phyloP scores from a whole-genome alignment of 1,284 basidiomycete species.

The Coniferiporia sulphurascens region DNA sequence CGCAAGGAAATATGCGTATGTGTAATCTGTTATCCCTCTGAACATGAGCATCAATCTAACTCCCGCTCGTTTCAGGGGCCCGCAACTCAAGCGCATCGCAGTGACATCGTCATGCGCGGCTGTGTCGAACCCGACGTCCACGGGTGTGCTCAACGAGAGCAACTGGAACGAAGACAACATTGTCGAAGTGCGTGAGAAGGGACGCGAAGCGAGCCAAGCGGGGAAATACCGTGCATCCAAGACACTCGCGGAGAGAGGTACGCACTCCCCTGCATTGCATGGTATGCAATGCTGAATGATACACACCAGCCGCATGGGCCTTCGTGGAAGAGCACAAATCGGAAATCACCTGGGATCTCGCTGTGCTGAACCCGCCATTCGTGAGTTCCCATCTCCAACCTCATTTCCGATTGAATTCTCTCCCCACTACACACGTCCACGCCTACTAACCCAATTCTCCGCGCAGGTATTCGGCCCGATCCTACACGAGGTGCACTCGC shows the following conservation, averaged over 20 bases:
- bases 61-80: conserved; percentile 1
- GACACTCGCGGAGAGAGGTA: conserved; percentile 16
- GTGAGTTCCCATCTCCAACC: background rate
- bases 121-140: background rate
- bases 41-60: background rate
- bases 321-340: conserved; percentile 19
- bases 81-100: conserved; percentile 15
- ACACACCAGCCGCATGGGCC: conserved; percentile 21
- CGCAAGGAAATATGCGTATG: conserved; percentile 16
- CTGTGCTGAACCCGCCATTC: conserved; percentile 18
- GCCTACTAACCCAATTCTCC: background rate
- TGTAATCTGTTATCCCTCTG: background rate
- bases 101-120: conserved; percentile 16
- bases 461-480: conserved; percentile 11
- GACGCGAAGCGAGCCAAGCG: conserved; percentile 1
- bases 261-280: background rate
- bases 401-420: background rate
- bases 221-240: conserved; percentile 18
- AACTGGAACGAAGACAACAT: conserved; percentile 18
- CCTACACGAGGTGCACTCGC: conserved; percentile 13
- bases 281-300: background rate
- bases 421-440: too few relatives aligned
- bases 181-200: conserved; percentile 8
- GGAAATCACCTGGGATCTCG: conserved; percentile 18
- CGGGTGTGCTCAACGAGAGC: conserved; percentile 8